These are phyloP conservation scores for Triglochin maritima DNA, from an alignment of 106 monocot species.

Conservation along the genomic window DNA sequence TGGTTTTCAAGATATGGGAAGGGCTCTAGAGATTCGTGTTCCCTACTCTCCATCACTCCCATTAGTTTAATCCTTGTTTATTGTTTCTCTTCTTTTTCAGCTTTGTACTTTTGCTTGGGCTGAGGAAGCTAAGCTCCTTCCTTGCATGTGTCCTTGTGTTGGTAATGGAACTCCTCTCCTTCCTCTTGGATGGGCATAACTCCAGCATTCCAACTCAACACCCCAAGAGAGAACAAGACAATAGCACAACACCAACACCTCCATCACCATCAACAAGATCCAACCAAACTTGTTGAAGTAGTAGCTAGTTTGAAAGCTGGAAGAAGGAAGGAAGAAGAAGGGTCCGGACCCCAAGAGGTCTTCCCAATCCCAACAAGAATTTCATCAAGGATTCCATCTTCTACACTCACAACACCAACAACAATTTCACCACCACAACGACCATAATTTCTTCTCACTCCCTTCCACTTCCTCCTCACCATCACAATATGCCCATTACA, in stretches of 20 bases:
- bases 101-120: not conserved
- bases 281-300: not conserved
- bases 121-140: not conserved
- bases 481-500: slow-evolving; percentile 35
- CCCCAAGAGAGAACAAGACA: not conserved
- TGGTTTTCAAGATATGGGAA: no score
- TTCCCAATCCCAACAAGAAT: slow-evolving; percentile 8
- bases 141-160: not conserved
- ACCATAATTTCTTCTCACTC: slow-evolving; percentile 12
- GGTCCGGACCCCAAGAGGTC: slow-evolving; percentile 43
- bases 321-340: slow-evolving; percentile 16
- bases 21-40: not conserved
- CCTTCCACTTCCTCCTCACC: slow-evolving; percentile 6
- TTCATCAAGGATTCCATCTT: slow-evolving; percentile 11
- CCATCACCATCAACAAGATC: not conserved
- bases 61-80: not conserved
- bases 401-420: slow-evolving; percentile 7
- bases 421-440: slow-evolving; percentile 1
- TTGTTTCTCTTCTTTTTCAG: not conserved
- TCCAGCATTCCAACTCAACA: not conserved
- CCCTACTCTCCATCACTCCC: not conserved
- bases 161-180: not conserved
- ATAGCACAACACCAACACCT: not conserved
- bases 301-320: slow-evolving; percentile 18
- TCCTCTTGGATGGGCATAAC: not conserved